Evolutionary conservation across 495 filamentous ascomycete genomes (phyloP).

Genomic region (Penicillium argentinense): DNA sequence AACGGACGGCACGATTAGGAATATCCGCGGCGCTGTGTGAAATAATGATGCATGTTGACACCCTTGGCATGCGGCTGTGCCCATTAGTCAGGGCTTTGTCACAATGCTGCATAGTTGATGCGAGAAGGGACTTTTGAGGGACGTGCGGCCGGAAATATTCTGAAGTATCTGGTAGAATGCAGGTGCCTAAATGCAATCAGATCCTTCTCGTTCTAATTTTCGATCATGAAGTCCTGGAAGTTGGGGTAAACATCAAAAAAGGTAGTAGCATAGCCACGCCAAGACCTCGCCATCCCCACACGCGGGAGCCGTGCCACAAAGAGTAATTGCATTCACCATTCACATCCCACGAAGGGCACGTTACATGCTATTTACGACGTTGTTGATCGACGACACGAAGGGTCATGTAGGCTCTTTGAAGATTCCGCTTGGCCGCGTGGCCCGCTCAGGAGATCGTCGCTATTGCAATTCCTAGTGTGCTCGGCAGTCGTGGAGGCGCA

Average conservation of each 20-base stretch:
- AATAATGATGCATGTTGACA: background rate
- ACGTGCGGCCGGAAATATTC: too few relatives aligned
- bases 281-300: background rate
- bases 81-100: background rate
- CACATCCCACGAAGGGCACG: background rate
- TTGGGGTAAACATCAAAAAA: background rate
- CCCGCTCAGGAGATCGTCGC: background rate
- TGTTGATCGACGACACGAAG: too few relatives aligned
- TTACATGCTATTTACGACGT: too few relatives aligned
- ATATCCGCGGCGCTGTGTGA: too few relatives aligned
- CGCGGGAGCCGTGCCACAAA: background rate
- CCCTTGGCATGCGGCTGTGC: conserved; percentile 1
- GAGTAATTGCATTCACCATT: conserved; percentile 1
- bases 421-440: background rate
- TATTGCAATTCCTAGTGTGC: background rate
- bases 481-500: conserved; percentile 10
- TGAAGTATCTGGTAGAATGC: too few relatives aligned
- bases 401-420: background rate
- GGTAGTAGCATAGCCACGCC: background rate
- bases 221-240: background rate
- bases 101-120: too few relatives aligned
- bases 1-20: too few relatives aligned
- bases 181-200: background rate
- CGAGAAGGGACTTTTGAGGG: too few relatives aligned
- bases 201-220: background rate